These are phyloP conservation scores for Cavenderia fasciculata DNA, from an alignment of 78 protist genomes.

Conservation along the genomic window DNA sequence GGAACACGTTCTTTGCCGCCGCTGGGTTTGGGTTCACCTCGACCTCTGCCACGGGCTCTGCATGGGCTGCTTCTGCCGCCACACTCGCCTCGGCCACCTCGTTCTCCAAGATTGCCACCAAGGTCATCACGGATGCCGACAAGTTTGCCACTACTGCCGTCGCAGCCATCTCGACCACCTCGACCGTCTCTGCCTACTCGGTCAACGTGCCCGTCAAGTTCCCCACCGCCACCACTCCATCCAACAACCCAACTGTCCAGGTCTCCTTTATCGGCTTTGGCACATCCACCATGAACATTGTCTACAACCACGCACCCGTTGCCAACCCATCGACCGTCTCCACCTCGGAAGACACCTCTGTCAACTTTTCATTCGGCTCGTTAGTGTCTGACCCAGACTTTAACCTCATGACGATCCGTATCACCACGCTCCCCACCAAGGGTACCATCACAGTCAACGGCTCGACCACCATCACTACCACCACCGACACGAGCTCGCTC, in stretches of 20 bases:
- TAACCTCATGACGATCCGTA: neutral
- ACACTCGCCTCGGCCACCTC: neutral
- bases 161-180: neutral
- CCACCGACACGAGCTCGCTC: too few species aligned
- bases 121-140: neutral
- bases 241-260: slow-evolving; percentile 7
- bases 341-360: neutral
- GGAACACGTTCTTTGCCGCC: neutral
- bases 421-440: neutral
- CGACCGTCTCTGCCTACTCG: neutral
- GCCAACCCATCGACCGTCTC: neutral
- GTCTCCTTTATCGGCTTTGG: slow-evolving; percentile 55
- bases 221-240: neutral
- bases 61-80: too few species aligned
- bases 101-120: neutral
- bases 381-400: neutral
- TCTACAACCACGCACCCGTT: slow-evolving; percentile 15
- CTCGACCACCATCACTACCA: too few species aligned
- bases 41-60: too few species aligned
- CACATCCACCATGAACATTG: neutral
- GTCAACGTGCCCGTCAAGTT: neutral
- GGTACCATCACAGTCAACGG: too few species aligned
- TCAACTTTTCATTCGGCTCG: neutral
- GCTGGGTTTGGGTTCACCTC: neutral
- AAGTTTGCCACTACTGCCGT: neutral